Evolutionary conservation across 1,284 basidiomycete genomes (phyloP).

Genomic region (Ceratobasidium sp.): DNA sequence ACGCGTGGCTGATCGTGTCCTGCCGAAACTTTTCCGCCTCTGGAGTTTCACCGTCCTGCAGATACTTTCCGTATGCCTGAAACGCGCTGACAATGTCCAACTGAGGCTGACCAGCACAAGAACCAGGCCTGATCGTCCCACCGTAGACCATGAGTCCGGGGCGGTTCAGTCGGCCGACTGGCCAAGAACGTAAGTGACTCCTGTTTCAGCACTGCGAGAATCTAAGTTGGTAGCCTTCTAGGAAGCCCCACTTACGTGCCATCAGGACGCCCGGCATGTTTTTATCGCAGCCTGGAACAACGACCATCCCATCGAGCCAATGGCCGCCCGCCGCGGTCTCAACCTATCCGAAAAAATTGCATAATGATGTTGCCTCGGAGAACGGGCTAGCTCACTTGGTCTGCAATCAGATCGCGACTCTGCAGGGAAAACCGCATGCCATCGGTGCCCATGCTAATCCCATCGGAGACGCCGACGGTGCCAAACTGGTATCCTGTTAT

Average conservation of each 20-base stretch:
- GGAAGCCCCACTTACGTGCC: slow-evolving; percentile 68
- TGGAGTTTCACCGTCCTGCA: slow-evolving; percentile 84
- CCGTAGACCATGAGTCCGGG: slow-evolving; percentile 98
- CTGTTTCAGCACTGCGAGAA: slow-evolving; percentile 15
- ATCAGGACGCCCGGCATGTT: slow-evolving; percentile 98
- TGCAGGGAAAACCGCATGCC: slow-evolving; percentile 96
- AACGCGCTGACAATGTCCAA: slow-evolving; percentile 95
- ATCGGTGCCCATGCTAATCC: slow-evolving; percentile 94
- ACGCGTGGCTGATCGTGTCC: slow-evolving; percentile 87
- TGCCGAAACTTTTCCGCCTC: slow-evolving; percentile 82
- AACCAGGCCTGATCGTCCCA: slow-evolving; percentile 89
- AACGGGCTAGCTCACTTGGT: slow-evolving; percentile 57
- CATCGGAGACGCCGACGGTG: slow-evolving; percentile 95
- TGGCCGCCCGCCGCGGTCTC: slow-evolving; percentile 97
- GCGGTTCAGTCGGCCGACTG: slow-evolving; percentile 90
- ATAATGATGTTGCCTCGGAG: not conserved
- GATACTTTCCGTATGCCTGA: slow-evolving; percentile 91
- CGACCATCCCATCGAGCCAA: slow-evolving; percentile 98
- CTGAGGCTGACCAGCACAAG: slow-evolving; percentile 78
- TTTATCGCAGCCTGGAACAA: slow-evolving; percentile 95
- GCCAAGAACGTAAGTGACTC: slow-evolving; percentile 46
- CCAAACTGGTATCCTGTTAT: slow-evolving; percentile 97
- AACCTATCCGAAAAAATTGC: slow-evolving; percentile 55
- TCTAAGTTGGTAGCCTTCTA: not conserved
- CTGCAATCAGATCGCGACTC: slow-evolving; percentile 95